phyloP scores from a whole-genome alignment of 2,329 filamentous ascomycete genomes.

The Penicillium polonicum region DNA sequence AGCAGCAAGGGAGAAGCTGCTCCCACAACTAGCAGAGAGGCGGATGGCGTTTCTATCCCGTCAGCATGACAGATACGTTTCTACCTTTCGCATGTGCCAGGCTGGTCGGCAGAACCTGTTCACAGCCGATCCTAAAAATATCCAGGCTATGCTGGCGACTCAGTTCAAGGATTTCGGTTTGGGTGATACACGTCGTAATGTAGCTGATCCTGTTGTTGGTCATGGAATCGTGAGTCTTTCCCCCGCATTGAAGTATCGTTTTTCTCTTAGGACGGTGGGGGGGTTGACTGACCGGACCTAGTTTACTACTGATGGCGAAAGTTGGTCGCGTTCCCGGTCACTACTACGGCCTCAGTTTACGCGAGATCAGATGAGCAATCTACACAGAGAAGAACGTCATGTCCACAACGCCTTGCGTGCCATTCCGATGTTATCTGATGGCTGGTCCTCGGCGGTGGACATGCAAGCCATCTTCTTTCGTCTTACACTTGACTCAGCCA shows the following conservation, averaged over 20 bases:
- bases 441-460: constrained; percentile 52
- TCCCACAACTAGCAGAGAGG: background rate
- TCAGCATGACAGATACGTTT: background rate
- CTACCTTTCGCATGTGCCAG: background rate
- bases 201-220: background rate
- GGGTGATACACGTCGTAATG: background rate
- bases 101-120: background rate
- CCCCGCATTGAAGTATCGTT: background rate
- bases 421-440: constrained; percentile 53
- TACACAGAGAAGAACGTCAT: constrained; percentile 61
- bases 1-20: background rate
- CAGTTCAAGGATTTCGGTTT: background rate
- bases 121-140: background rate
- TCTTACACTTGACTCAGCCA: constrained; percentile 66
- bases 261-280: background rate
- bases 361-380: constrained; percentile 53
- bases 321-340: constrained; percentile 49
- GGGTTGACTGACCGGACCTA: background rate
- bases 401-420: constrained; percentile 32
- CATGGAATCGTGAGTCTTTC: background rate
- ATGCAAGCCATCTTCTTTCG: constrained; percentile 63
- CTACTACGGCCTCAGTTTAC: constrained; percentile 53
- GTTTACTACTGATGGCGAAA: constrained; percentile 50
- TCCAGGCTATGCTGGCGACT: background rate
- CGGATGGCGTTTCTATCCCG: background rate